A percentile compares a stretch with the other conserved stretches of the same genome.
These are phyloP conservation scores for Pythium dissotocum DNA, from an alignment of 352 stramenopile species.

Conservation along the genomic window DNA sequence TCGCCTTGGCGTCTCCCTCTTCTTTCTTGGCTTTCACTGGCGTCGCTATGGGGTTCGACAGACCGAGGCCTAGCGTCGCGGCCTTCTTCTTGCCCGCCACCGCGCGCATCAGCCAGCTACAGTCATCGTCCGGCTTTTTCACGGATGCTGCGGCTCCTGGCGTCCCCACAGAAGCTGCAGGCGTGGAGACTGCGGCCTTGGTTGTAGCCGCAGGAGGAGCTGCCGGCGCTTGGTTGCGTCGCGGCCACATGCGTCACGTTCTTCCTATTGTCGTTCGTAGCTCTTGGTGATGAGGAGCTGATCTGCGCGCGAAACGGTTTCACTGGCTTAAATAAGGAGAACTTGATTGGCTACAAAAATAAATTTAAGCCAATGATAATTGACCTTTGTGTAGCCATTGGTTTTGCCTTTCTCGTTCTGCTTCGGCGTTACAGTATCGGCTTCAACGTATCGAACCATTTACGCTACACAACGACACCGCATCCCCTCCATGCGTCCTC, in stretches of 20 bases:
- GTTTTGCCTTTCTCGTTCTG: too few species aligned
- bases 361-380: not conserved
- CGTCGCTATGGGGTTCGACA: not conserved
- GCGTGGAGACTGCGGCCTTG: not conserved
- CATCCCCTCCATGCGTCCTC: too few species aligned
- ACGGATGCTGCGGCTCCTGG: not conserved
- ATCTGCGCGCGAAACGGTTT: not conserved
- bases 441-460: too few species aligned
- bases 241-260: not conserved
- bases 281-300: not conserved
- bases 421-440: too few species aligned
- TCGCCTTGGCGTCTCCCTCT: not conserved
- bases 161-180: not conserved
- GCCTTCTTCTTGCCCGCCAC: constrained; percentile 26
- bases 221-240: constrained; percentile 1
- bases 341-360: not conserved
- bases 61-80: not conserved
- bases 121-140: constrained; percentile 17
- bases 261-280: not conserved
- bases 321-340: not conserved
- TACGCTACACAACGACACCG: too few species aligned
- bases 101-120: constrained; percentile 27
- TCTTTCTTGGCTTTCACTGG: not conserved
- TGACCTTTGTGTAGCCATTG: not conserved
- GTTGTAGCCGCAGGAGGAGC: not conserved